phyloP scores from a whole-genome alignment of 2,329 filamentous ascomycete genomes.

The Arthrobotrys sphaeroides region DNA sequence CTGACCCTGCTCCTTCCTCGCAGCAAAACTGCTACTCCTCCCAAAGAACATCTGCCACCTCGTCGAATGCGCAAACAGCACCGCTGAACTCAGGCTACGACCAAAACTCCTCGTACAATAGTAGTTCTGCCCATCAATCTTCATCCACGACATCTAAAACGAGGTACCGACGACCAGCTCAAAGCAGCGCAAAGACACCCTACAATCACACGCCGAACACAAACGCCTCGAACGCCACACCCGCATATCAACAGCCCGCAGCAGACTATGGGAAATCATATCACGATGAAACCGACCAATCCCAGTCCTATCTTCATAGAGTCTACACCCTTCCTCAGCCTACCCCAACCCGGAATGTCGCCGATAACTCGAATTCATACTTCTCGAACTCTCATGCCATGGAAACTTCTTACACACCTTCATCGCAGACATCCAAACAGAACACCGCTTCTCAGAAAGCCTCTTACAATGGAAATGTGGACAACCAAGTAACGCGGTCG shows the following conservation, averaged over 20 bases:
- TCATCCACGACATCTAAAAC: background rate
- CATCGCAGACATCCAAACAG: slow-evolving; percentile 5
- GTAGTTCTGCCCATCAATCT: slow-evolving; percentile 1
- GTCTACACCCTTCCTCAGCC: slow-evolving; percentile 35
- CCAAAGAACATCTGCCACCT: slow-evolving; percentile 2
- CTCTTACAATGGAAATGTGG: background rate
- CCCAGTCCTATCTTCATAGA: slow-evolving; percentile 21
- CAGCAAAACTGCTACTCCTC: slow-evolving; percentile 8
- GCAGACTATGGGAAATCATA: slow-evolving; percentile 25
- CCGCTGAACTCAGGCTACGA: background rate
- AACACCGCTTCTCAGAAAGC: background rate
- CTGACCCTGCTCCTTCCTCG: background rate
- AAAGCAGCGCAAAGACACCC: background rate
- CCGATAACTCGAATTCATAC: slow-evolving; percentile 21
- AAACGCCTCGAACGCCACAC: background rate
- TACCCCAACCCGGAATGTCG: background rate
- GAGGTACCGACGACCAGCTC: slow-evolving; percentile 8
- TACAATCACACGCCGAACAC: slow-evolving; percentile 1
- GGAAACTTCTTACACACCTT: background rate
- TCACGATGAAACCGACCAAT: slow-evolving; percentile 32
- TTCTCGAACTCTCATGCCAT: background rate
- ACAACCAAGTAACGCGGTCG: background rate
- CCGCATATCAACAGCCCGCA: slow-evolving; percentile 12
- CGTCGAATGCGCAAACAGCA: background rate
- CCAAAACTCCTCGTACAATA: background rate